phyloP scores from a whole-genome alignment of 2,329 filamentous ascomycete species.

The Venturia asperata region DNA sequence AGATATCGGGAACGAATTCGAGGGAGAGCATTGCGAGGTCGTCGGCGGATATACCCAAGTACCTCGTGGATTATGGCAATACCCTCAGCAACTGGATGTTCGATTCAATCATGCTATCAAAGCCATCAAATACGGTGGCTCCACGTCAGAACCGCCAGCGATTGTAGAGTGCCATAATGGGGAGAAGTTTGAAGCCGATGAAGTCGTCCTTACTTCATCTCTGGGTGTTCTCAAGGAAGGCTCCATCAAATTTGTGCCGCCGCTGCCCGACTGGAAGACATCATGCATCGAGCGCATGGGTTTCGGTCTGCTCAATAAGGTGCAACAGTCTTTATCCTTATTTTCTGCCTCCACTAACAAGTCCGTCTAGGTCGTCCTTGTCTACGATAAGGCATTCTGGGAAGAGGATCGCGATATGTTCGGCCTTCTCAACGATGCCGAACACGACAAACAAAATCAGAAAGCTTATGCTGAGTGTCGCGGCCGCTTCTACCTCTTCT shows the following conservation, averaged over 20 bases:
- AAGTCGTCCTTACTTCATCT: constrained; percentile 82
- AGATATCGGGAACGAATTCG: constrained; percentile 95
- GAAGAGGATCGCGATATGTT: constrained; percentile 86
- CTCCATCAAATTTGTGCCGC: constrained; percentile 76
- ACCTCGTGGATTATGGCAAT: constrained; percentile 74
- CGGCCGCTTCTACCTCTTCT: constrained; percentile 96
- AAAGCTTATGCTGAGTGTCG: constrained; percentile 70
- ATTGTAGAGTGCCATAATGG: constrained; percentile 72
- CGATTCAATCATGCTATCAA: constrained; percentile 62
- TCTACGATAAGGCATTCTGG: constrained; percentile 89
- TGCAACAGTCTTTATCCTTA: constrained; percentile 22
- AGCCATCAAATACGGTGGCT: constrained; percentile 20
- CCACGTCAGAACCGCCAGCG: constrained; percentile 38
- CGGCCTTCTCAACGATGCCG: constrained; percentile 73
- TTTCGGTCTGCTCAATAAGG: constrained; percentile 92
- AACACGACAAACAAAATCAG: constrained; percentile 62
- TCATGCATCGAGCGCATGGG: constrained; percentile 77
- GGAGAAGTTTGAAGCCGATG: constrained; percentile 70
- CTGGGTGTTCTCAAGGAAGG: constrained; percentile 86
- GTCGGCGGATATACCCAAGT: constrained; percentile 91
- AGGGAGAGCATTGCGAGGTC: constrained; percentile 88
- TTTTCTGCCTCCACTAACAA: background rate
- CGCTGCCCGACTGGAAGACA: constrained; percentile 79
- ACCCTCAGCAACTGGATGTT: constrained; percentile 70
- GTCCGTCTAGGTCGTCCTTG: constrained; percentile 58